Percentiles rank a stretch among this genome's conserved stretches.
These are phyloP conservation scores for Suillus alpinus DNA, from an alignment of 768 basidiomycete species.

Conservation along the genomic window DNA sequence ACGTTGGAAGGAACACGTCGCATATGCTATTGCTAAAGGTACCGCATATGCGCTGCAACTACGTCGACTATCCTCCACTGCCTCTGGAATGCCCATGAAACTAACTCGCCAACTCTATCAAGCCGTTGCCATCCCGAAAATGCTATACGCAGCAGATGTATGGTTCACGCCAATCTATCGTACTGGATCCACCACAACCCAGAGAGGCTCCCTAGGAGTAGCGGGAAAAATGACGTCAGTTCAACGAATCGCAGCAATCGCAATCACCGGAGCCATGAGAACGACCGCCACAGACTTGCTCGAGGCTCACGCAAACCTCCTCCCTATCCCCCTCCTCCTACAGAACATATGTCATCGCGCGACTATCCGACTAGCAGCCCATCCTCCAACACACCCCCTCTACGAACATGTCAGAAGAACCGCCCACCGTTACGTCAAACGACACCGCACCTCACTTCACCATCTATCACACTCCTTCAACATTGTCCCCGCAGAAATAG, in stretches of 20 bases:
- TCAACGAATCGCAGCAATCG: background rate
- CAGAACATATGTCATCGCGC: constrained; percentile 3
- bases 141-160: constrained; percentile 9
- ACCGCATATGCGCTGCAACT: background rate
- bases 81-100: constrained; percentile 14
- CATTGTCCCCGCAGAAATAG: background rate
- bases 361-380: constrained; percentile 13
- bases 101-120: constrained; percentile 23
- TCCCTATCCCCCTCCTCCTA: constrained; percentile 11
- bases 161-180: constrained; percentile 21
- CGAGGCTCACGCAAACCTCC: constrained; percentile 17
- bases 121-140: constrained; percentile 12
- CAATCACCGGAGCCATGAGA: constrained; percentile 13
- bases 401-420: background rate
- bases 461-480: background rate
- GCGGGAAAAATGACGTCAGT: background rate
- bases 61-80: constrained; percentile 10
- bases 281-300: constrained; percentile 17
- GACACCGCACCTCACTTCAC: background rate
- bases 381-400: background rate
- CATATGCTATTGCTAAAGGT: background rate
- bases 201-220: constrained; percentile 5
- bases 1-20: background rate
- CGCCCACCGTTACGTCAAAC: background rate
- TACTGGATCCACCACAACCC: background rate